Evolutionary conservation across 2,329 filamentous ascomycete species (phyloP), one percentile per base, ranked within the genome.

Genomic region (Penicillium brevicompactum): DNA sequence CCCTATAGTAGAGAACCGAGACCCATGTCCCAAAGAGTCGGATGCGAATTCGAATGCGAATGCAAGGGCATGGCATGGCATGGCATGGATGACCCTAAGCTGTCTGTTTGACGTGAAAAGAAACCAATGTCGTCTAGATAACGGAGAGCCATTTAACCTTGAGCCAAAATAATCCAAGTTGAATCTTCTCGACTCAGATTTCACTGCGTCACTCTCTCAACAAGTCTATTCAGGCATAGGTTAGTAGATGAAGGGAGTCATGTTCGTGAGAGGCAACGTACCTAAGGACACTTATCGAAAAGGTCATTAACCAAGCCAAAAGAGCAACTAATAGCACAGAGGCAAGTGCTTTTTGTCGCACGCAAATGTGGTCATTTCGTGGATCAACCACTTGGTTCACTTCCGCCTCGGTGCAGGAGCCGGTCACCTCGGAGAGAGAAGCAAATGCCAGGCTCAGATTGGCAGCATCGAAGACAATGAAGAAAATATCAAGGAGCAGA

Each of bases 391-490:
- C 51, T 47, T 71, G 63, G 46, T 76, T 74, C 63, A 76, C 56
- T 60, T 70, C 60, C 57, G 74, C 65, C 74, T 68, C 82, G 74
- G 69, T 84, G 81, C 71, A 91, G 34, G 78, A 76, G 70, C 86
- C 87, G 40, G 80, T 79, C 30, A 81, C 77, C 63, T 88, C 84
- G 5, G 81, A 87, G 51, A 97, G 78, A 8, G 91, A 89, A 70
- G 91, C 89, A 71, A 97, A 96, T 1, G 93, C 92, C 60, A 99
- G 79, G 40, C 91, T 90, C 24, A 96, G 84, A 75, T 96, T 97
- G 49, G 92, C 92, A 4, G 92, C 92, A 73, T 96, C 93, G 78
- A 99, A 96, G 41, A 97, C 92, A 68, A 99, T 96, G 72, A 99
- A 99, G 67, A 97, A 87, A 3, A 99, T 82, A 74, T 99, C 94